Evolutionary conservation across 2,329 filamentous ascomycete species (phyloP).

Genomic region (Lasiodiplodia theobromae): DNA sequence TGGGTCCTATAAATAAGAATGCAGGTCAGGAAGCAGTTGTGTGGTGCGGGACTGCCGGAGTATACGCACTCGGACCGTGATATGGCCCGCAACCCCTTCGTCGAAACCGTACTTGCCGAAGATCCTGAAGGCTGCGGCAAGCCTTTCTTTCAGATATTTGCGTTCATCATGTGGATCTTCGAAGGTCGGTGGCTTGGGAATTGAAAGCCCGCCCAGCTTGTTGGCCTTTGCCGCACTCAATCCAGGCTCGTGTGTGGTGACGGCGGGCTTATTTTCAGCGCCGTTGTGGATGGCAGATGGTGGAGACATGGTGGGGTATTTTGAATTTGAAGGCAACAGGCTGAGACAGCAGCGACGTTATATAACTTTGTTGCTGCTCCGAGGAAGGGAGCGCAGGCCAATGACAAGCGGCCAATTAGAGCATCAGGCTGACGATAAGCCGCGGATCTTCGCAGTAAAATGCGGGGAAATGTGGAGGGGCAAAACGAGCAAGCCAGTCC

Average conservation of each 20-base stretch:
- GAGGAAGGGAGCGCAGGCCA: not conserved
- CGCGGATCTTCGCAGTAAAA: conserved; percentile 7
- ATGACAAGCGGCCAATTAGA: conserved; percentile 1
- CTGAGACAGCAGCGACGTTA: not conserved
- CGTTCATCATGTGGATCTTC: conserved; percentile 48
- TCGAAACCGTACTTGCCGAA: conserved; percentile 50
- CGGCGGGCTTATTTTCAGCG: conserved; percentile 37
- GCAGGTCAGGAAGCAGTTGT: not conserved
- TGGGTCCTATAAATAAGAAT: conserved; percentile 51
- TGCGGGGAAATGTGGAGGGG: conserved; percentile 9
- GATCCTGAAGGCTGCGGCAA: conserved; percentile 49
- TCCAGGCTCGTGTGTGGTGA: conserved; percentile 42
- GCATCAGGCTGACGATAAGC: not conserved
- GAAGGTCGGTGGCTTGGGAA: conserved; percentile 45
- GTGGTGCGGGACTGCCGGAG: not conserved
- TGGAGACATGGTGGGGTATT: conserved; percentile 4
- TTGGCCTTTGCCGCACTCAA: conserved; percentile 37
- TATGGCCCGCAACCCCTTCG: conserved; percentile 65
- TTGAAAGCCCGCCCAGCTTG: conserved; percentile 34
- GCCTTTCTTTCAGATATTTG: conserved; percentile 46
- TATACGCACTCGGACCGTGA: conserved; percentile 60
- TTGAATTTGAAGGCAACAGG: too few species aligned
- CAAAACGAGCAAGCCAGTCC: not conserved
- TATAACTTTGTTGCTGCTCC: not conserved
- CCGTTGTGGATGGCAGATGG: conserved; percentile 13